Base-by-base conservation (phyloP, 768 basidiomycete species). In the Brasilioporus rufonigricans region DNA sequence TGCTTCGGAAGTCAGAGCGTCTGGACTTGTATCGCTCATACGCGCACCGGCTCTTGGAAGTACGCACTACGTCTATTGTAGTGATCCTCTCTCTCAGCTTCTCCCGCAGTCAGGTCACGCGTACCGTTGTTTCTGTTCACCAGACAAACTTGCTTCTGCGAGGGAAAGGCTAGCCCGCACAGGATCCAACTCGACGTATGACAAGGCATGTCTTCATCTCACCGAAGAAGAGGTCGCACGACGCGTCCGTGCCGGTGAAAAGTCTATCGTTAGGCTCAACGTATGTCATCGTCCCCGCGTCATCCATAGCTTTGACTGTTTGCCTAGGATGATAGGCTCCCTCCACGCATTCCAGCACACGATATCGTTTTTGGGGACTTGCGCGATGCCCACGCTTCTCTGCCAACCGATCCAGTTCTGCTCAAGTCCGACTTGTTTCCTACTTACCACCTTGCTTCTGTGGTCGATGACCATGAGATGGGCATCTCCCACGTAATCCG, bases 401-500 rank as follows among this genome's bases (percentile, higher is more conserved):
- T 91, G 5, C 84, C 87, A 2, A 95, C 93, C 3, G 97, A 99
- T 66, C 93, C 94, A 23, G 83, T 98, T 43, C 75, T 98, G 4
- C 76, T 98, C 56, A 98, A 99, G 70, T 87, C 90, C 1, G 97
- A 99, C 68, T 75, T 83, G 1, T 96, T 89, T 68, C 97, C 97
- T 6, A 98, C 96, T 0, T 99, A 99, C 67, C 97, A 98, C 60
- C 80, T 99, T 5, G 96, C 97, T 0, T 94, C 87, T 21, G 92
- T 98, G 0, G 92, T 96, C 0, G 97, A 99, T 61, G 97, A 99
- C 71, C 85, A 93, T 62, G 84, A 87, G 62, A 99, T 99, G 97
- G 87, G 86, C 1, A 92, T 99, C 23, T 92, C 93, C 0, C 97
- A 98, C 71, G 95, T 98, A 5, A 73, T 98, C 1, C 84, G 97